Evolutionary conservation across 1,139 yeast genomes (phyloP).

Genomic region (Candida neerlandica): DNA sequence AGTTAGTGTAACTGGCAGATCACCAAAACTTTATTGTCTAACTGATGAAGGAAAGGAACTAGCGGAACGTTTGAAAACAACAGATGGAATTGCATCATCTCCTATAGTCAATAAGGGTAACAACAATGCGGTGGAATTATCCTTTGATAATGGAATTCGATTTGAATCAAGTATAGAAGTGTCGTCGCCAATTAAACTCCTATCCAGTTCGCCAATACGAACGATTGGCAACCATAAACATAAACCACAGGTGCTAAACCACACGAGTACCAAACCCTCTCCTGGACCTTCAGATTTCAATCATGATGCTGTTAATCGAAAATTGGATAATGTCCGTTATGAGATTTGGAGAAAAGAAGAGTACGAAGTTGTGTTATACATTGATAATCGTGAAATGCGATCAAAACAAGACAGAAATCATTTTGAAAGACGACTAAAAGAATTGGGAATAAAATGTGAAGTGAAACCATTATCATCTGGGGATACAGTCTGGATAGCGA

Average conservation of each 20-base stretch:
- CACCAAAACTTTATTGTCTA: conserved; percentile 60
- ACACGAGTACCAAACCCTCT: not conserved
- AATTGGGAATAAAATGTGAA: conserved; percentile 54
- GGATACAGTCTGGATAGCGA: conserved; percentile 89
- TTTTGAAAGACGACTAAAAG: conserved; percentile 56
- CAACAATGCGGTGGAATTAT: conserved; percentile 20
- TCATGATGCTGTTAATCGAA: conserved; percentile 29
- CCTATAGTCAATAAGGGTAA: conserved; percentile 19
- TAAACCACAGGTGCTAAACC: conserved; percentile 7
- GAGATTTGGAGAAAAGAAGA: conserved; percentile 42
- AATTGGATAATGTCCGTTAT: conserved; percentile 29
- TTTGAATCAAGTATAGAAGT: conserved; percentile 22
- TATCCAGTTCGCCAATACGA: conserved; percentile 8
- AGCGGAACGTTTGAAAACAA: conserved; percentile 58
- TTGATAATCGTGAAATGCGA: conserved; percentile 82
- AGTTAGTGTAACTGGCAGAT: conserved; percentile 56
- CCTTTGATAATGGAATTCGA: conserved; percentile 40
- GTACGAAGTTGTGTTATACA: conserved; percentile 60
- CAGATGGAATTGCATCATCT: conserved; percentile 41
- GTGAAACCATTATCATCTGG: conserved; percentile 73
- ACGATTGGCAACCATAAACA: conserved; percentile 7
- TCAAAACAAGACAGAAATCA: conserved; percentile 65
- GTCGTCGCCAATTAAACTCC: conserved; percentile 10
- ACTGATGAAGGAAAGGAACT: conserved; percentile 74
- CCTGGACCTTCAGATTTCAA: not conserved